Evolutionary conservation across 2,329 filamentous ascomycete genomes (phyloP), one percentile per base, ranked within the genome.

Genomic region (Alternaria longipes): DNA sequence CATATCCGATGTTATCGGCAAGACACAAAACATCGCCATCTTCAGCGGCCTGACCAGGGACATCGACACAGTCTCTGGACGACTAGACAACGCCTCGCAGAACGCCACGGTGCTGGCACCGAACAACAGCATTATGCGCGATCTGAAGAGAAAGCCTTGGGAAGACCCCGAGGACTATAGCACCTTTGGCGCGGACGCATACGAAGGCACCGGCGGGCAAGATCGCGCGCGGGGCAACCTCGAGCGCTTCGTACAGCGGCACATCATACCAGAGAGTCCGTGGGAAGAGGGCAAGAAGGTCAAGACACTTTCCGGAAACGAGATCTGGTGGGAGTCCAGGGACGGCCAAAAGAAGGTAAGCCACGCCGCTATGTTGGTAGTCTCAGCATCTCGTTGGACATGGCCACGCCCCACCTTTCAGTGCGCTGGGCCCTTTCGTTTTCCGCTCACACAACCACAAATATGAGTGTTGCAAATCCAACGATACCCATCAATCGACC

Each of bases 21-120:
- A 89, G 67, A 89, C 92, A 56, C 89, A 91, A 69, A 86, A 62
- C 62, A 91, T 97, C 75, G 93, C 92, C 65, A 89, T 94, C 68
- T 98, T 97, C 80, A 91, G 92, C 30, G 89, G 89, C 42, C 88
- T 97, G 72, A 90, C 90, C 5, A 88, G 93, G 60, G 90, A 94
- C 74, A 88, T 94, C 70, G 86, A 89, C 47, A 80, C 84, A n/a
- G 84, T 94, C 20, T 86, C 88, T 9, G 80, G 82, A 22, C 90
- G 91, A 1, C 86, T 98, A 14, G 86, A 91, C 69, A 86, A 92
- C 74, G 78, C 84, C 0, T 74, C 81, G 1, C 79, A 85, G 59
- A 94, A 94, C 76, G 91, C 91, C 16, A 97, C 93, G 2, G 89
- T 98, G 24, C 87, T 98, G 3, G 94, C 94, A 5, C 95, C 95